Evolutionary conservation across 106 monocot genomes (phyloP), one percentile per base, ranked within the genome.

Genomic region (Dioscorea dumetorum): DNA sequence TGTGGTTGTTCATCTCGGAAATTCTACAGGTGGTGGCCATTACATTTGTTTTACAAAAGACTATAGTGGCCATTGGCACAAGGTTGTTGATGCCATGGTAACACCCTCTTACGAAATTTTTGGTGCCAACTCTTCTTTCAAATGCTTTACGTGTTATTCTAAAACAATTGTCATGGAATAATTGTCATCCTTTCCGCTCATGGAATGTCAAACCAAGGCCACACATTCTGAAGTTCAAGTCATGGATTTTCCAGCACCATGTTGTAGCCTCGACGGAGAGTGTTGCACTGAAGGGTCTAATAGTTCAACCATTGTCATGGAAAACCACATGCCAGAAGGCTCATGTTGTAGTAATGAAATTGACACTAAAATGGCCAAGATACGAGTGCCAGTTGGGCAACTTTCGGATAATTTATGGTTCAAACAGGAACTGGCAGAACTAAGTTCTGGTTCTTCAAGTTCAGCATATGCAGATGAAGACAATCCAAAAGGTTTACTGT

Each of bases 1-100:
- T 13, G 90, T 99, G 56, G 90, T 99, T 65, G 99, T 99, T 24
- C 99, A 99, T 75, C 22, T 99, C 63, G 99, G 93, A 24, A 99
- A 99, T 85, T 89, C 93, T 69, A 93, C 99, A n/a, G 93, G 81
- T 74, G 93, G 81, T 81, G 99, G 99, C 3, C 99, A 99, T 67
- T 99, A 99, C 67, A 83, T 99, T 70, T 99, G 93, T 70, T 99
- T 85, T 68, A 87, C 73, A 0, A 93, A 87, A 71, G 86, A 90
- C 81, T 79, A 70, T 56, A 23, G 53, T 49, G 90, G 87, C 24
- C 59, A 62, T 13, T 99, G 99, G 99, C 93, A 90, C 33, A 71
- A 67, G 58, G 78, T 93, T 69, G 99, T 93, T 82, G 99, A 99
- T 57, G 87, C 85, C 66, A 87, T 90, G 92, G 99, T 93, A 69